These are phyloP conservation scores for Ambispora gerdemannii DNA, from an alignment of 192 early-diverging fungal species.

Conservation along the genomic window DNA sequence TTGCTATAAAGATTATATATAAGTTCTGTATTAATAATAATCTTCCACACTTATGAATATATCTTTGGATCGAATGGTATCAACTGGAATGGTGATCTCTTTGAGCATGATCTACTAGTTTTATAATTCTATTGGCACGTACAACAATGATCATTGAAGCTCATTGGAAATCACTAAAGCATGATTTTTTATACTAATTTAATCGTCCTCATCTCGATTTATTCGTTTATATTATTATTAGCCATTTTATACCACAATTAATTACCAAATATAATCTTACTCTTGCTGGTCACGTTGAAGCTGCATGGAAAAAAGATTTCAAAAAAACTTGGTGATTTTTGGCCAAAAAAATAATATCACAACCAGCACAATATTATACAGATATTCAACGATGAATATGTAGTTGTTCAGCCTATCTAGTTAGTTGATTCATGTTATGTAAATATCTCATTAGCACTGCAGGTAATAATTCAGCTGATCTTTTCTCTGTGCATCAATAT, in stretches of 20 bases:
- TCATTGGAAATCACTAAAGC: background rate
- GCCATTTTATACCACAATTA: background rate
- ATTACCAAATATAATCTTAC: background rate
- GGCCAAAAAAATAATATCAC: background rate
- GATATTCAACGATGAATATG: background rate
- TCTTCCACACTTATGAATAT: background rate
- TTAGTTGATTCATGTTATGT: background rate
- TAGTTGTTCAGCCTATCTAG: background rate
- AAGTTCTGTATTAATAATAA: background rate
- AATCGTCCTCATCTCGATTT: background rate
- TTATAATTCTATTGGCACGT: background rate
- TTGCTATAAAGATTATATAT: background rate
- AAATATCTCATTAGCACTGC: constrained; percentile 1
- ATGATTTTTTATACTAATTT: constrained; percentile 1
- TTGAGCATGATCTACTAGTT: background rate
- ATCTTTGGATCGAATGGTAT: background rate
- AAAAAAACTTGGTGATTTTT: background rate
- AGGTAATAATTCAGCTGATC: no score
- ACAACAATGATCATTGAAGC: background rate
- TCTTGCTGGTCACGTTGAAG: background rate
- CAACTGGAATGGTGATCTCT: background rate
- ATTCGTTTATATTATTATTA: background rate
- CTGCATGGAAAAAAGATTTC: background rate
- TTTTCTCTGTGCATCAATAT: no score
- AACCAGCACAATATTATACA: background rate